Conservation (phyloP, 2,329 filamentous ascomycete species). For the Fusarium clavum region DNA sequence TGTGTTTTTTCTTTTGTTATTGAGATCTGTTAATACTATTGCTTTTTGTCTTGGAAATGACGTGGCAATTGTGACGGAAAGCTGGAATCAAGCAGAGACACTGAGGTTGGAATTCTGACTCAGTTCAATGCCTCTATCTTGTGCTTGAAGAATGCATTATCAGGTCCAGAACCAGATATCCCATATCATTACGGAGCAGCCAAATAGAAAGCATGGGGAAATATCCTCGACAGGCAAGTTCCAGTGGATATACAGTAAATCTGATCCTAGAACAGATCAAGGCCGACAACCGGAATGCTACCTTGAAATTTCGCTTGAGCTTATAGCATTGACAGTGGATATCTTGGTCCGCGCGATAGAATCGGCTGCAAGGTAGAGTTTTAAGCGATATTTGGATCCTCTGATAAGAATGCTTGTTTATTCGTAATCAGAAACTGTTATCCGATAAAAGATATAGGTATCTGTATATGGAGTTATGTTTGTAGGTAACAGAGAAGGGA, state of each 20-base stretch:
- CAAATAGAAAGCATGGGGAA: background rate
- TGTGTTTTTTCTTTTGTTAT: background rate
- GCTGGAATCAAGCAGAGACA: background rate
- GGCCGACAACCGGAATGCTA: slow-evolving; percentile 2
- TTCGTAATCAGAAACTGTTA: background rate
- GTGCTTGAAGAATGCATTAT: background rate
- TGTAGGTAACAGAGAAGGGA: background rate
- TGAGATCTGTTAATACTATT: background rate
- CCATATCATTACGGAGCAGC: background rate
- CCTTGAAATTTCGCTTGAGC: slow-evolving; percentile 10
- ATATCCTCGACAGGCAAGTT: background rate
- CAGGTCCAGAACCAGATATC: background rate
- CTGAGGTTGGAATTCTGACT: background rate
- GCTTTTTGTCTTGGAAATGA: background rate
- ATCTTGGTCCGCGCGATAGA: background rate
- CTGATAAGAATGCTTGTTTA: slow-evolving; percentile 13
- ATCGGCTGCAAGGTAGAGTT: background rate
- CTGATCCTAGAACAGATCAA: slow-evolving; percentile 1
- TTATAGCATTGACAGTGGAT: slow-evolving; percentile 10
- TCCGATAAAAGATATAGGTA: background rate
- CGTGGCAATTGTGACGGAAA: background rate
- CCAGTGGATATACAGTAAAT: background rate
- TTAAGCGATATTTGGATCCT: slow-evolving; percentile 33
- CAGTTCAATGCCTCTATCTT: background rate
- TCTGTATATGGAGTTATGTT: background rate